Evolutionary conservation across 164 flowering plant genomes (phyloP).

Genomic region (Amborella trichopoda): DNA sequence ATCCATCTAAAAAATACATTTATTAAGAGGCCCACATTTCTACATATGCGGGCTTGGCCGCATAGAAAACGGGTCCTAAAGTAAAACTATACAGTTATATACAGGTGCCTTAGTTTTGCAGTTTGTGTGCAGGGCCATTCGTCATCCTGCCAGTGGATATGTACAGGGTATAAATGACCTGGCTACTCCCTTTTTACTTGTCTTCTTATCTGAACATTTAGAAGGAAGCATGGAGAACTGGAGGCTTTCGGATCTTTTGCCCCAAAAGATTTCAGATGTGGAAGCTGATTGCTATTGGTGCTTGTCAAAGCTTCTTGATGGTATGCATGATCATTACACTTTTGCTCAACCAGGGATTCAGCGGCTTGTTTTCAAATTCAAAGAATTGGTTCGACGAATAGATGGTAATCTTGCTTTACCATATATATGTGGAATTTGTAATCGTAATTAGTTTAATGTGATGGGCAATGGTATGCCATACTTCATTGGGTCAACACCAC

Average conservation of each 20-base stretch:
- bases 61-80: too few species aligned
- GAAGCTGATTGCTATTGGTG: conserved; percentile 99
- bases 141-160: conserved; percentile 99
- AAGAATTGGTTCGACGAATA: conserved; percentile 84
- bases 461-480: too few species aligned
- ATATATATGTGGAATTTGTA: too few species aligned
- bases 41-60: too few species aligned
- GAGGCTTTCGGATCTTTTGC: conserved; percentile 49
- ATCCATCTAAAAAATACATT: too few species aligned
- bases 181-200: conserved; percentile 87
- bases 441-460: too few species aligned
- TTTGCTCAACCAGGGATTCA: conserved; percentile 99
- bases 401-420: conserved; percentile 48
- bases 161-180: conserved; percentile 99
- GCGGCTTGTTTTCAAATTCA: conserved; percentile 87
- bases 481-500: too few species aligned
- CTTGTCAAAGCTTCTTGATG: conserved; percentile 86
- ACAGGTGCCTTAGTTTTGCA: too few species aligned
- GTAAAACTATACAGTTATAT: too few species aligned
- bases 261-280: conserved; percentile 43
- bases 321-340: conserved; percentile 98
- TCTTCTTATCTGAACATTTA: conserved; percentile 82
- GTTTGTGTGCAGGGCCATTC: conserved; percentile 71
- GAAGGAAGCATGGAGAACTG: conserved; percentile 71
- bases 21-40: too few species aligned